A percentile compares a stretch with the other conserved stretches of the same genome.
Evolutionary conservation across 768 basidiomycete species (phyloP).

Genomic region (Postia placenta): DNA sequence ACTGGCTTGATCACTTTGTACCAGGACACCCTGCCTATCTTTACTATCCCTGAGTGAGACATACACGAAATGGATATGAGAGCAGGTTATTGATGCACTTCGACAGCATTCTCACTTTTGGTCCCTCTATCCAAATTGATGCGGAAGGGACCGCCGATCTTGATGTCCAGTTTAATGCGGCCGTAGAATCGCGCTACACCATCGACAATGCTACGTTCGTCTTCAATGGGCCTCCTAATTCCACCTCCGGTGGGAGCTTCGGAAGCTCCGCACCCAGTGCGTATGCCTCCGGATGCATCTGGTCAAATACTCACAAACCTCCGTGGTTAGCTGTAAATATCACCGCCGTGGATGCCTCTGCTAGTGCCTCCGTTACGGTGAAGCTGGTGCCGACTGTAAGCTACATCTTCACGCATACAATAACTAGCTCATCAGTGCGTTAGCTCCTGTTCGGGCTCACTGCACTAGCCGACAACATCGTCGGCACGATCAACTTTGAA

Average conservation of each 20-base stretch:
- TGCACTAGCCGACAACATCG: constrained; percentile 31
- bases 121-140: constrained; percentile 40
- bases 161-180: constrained; percentile 34
- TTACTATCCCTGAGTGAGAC: constrained; percentile 34
- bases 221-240: constrained; percentile 34
- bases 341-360: constrained; percentile 32
- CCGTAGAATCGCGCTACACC: constrained; percentile 37
- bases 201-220: constrained; percentile 34
- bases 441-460: constrained; percentile 37
- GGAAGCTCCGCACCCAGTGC: no score
- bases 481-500: constrained; percentile 36
- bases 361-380: constrained; percentile 36
- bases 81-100: neutral
- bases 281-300: neutral
- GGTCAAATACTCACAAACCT: neutral
- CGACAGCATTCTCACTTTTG: constrained; percentile 38
- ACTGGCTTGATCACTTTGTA: constrained; percentile 37
- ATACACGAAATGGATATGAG: neutral
- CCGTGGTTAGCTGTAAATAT: constrained; percentile 30
- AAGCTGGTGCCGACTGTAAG: constrained; percentile 40
- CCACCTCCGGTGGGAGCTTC: constrained; percentile 23
- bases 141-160: constrained; percentile 23
- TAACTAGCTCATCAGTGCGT: neutral
- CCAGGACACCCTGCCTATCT: constrained; percentile 37
- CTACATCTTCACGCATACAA: no score